phyloP scores from a whole-genome alignment of 2,329 filamentous ascomycete species.

The Hypomyces rosellus region DNA sequence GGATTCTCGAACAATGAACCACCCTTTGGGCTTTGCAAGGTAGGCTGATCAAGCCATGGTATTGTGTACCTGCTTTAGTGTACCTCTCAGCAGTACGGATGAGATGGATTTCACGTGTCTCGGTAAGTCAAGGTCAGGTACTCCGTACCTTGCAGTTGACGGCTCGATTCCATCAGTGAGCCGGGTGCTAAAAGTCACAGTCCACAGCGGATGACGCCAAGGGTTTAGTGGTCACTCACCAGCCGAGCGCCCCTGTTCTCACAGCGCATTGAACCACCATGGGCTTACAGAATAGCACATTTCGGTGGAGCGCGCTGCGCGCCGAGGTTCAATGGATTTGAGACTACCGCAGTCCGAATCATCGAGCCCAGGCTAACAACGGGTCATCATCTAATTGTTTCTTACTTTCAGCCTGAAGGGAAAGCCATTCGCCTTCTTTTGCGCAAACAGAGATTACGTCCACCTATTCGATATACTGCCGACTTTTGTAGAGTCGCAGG shows the following conservation, averaged over 20 bases:
- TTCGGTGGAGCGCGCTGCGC: conserved; percentile 9
- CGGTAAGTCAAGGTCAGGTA: conserved; percentile 2
- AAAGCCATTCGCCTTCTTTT: too few species aligned
- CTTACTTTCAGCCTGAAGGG: too few species aligned
- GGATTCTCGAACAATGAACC: too few species aligned
- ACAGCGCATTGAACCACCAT: background rate
- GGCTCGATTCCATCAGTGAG: background rate
- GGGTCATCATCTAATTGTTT: too few species aligned
- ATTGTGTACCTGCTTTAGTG: too few species aligned
- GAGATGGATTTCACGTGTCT: conserved; percentile 5
- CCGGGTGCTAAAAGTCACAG: too few species aligned
- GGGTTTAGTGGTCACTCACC: background rate
- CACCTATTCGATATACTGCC: background rate
- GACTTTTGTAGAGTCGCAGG: background rate
- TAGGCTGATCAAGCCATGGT: too few species aligned
- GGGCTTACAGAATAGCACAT: background rate
- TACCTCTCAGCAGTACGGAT: too few species aligned
- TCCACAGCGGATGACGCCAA: too few species aligned
- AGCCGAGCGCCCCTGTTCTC: conserved; percentile 10
- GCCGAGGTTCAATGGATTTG: conserved; percentile 10
- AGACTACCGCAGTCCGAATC: too few species aligned
- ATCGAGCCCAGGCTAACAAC: too few species aligned
- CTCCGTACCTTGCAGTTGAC: conserved; percentile 4
- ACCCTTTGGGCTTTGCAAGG: too few species aligned
- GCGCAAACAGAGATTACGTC: background rate